These are phyloP conservation scores for Phoenix roebelenii DNA, from an alignment of 176 grass and related monocot species.

Conservation along the genomic window DNA sequence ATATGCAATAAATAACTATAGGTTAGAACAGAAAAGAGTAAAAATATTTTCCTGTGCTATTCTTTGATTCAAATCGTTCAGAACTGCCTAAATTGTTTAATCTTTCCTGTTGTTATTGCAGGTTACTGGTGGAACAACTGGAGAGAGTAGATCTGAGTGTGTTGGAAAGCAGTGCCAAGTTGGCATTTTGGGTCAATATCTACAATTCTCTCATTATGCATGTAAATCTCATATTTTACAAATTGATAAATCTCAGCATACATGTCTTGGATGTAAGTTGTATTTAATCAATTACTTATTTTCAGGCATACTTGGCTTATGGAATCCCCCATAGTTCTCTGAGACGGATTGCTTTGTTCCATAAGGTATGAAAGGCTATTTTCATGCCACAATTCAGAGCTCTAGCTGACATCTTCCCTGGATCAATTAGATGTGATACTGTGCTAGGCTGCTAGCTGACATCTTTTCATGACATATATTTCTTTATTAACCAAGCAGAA, in stretches of 20 bases:
- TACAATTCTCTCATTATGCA: slow-evolving; percentile 99
- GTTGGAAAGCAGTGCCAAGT: slow-evolving; percentile 46
- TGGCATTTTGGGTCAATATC: slow-evolving; percentile 95
- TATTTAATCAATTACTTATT: neutral
- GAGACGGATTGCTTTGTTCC: slow-evolving; percentile 76
- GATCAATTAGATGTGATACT: too few species aligned
- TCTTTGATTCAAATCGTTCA: too few species aligned
- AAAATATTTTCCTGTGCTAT: too few species aligned
- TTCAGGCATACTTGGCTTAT: slow-evolving; percentile 82
- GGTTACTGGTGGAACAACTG: slow-evolving; percentile 91
- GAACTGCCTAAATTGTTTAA: too few species aligned
- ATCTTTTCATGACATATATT: too few species aligned
- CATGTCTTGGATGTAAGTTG: neutral
- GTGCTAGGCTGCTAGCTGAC: too few species aligned
- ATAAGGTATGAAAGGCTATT: slow-evolving; percentile 45
- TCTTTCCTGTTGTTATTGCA: slow-evolving; percentile 13
- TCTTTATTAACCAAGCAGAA: too few species aligned
- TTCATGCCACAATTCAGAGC: too few species aligned
- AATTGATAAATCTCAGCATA: neutral
- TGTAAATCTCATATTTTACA: slow-evolving; percentile 38
- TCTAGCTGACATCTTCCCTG: too few species aligned
- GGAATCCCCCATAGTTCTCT: slow-evolving; percentile 70
- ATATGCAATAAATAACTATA: slow-evolving; percentile 70
- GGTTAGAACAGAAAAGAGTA: slow-evolving; percentile 18
- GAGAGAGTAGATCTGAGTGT: slow-evolving; percentile 78